A percentile compares a stretch with the other conserved stretches of the same genome.
phyloP scores from a whole-genome alignment of 2,329 filamentous ascomycete genomes.

The Fusarium fracticaudum region DNA sequence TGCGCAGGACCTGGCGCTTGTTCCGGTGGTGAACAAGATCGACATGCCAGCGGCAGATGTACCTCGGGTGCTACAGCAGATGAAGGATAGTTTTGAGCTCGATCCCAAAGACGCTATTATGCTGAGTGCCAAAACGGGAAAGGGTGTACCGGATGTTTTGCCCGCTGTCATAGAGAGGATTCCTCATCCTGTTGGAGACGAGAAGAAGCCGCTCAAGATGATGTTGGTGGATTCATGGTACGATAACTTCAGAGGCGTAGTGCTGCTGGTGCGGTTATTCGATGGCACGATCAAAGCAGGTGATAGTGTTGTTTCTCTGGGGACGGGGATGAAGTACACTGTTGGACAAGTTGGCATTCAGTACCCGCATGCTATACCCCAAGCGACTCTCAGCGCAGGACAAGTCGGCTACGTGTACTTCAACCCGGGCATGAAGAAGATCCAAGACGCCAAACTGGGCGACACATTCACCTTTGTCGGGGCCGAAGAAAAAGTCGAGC shows the following conservation, averaged over 20 bases:
- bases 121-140: slow-evolving; percentile 93
- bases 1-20: slow-evolving; percentile 83
- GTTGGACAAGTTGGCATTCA: slow-evolving; percentile 98
- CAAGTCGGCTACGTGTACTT: slow-evolving; percentile 98
- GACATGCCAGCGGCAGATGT: slow-evolving; percentile 91
- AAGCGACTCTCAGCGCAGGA: slow-evolving; percentile 82
- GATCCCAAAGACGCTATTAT: slow-evolving; percentile 74
- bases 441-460: slow-evolving; percentile 93
- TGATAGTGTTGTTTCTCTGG: slow-evolving; percentile 87
- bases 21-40: slow-evolving; percentile 97
- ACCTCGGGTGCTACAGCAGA: slow-evolving; percentile 85
- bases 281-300: slow-evolving; percentile 86
- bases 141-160: slow-evolving; percentile 85
- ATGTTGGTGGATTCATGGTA: slow-evolving; percentile 98
- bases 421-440: slow-evolving; percentile 98
- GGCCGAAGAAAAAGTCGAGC: slow-evolving; percentile 77
- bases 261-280: slow-evolving; percentile 90
- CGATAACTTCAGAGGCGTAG: slow-evolving; percentile 92
- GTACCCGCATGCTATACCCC: slow-evolving; percentile 87
- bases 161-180: slow-evolving; percentile 88
- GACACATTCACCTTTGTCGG: slow-evolving; percentile 92
- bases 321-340: slow-evolving; percentile 87
- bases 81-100: slow-evolving; percentile 87
- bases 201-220: slow-evolving; percentile 78
- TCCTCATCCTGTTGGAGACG: slow-evolving; percentile 80